Conservation (phyloP, 2,329 filamentous ascomycete genomes). For the Talaromyces sp. region DNA sequence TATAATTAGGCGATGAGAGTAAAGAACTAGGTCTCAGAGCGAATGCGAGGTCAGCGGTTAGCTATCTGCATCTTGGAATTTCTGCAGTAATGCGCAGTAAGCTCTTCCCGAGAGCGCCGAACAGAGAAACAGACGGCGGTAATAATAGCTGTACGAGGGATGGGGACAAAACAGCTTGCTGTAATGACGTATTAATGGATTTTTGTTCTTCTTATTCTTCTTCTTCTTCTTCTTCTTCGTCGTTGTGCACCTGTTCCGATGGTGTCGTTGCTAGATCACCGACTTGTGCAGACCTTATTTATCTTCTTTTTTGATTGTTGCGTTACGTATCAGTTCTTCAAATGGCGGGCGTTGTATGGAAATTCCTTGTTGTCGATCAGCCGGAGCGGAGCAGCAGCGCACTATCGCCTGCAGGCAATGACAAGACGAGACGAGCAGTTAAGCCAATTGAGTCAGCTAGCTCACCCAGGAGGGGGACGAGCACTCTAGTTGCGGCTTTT, state of each 20-base stretch:
- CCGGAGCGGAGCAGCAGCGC: slow-evolving; percentile 11
- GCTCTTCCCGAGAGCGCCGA: slow-evolving; percentile 39
- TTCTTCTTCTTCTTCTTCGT: background rate
- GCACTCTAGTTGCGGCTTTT: slow-evolving; percentile 11
- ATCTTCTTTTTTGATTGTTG: background rate
- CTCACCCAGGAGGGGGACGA: slow-evolving; percentile 1
- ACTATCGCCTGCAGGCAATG: slow-evolving; percentile 12
- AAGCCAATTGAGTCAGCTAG: slow-evolving; percentile 1
- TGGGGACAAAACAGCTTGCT: background rate
- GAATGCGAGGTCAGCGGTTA: slow-evolving; percentile 30
- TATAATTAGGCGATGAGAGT: background rate
- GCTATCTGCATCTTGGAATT: slow-evolving; percentile 42
- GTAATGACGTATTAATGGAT: background rate
- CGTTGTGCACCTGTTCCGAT: too few relatives aligned
- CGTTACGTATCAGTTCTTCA: background rate
- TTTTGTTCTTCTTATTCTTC: background rate
- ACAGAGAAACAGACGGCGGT: slow-evolving; percentile 8
- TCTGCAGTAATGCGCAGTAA: slow-evolving; percentile 33
- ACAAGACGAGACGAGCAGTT: background rate
- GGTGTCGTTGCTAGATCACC: background rate
- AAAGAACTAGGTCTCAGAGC: slow-evolving; percentile 35
- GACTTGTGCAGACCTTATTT: background rate
- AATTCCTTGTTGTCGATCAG: slow-evolving; percentile 15
- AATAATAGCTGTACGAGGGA: background rate
- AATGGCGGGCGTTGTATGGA: background rate